Percentiles rank a stretch among this genome's conserved stretches.
phyloP scores from a whole-genome alignment of 257 asterid genomes.

The Vinca minor region DNA sequence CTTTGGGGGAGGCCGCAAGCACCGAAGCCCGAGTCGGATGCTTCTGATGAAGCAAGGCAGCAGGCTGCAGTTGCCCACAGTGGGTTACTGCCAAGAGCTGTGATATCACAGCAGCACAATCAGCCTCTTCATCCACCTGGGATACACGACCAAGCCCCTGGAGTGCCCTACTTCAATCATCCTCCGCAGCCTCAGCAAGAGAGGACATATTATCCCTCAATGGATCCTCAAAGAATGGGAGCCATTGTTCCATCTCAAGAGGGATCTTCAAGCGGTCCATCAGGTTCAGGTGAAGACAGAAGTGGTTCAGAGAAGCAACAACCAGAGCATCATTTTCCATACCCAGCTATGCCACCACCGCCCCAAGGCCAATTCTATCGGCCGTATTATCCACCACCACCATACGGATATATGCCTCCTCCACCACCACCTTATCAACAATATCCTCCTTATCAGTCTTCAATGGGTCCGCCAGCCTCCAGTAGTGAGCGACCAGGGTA shows the following conservation, averaged over 20 bases:
- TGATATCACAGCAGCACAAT: constrained; percentile 86
- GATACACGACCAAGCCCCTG: constrained; percentile 42
- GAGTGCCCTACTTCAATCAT: constrained; percentile 75
- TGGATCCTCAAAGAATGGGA: constrained; percentile 99
- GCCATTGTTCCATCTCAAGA: constrained; percentile 68
- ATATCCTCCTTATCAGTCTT: constrained; percentile 39
- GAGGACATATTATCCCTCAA: constrained; percentile 76
- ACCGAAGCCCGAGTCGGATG: constrained; percentile 56
- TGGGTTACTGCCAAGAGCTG: constrained; percentile 81
- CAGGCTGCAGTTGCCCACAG: constrained; percentile 72
- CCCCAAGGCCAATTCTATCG: constrained; percentile 74
- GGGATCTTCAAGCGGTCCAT: constrained; percentile 49
- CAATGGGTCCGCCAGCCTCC: constrained; percentile 48
- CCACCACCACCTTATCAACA: constrained; percentile 55
- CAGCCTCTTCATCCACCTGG: constrained; percentile 62
- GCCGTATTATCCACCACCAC: constrained; percentile 54
- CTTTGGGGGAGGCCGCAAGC: constrained; percentile 95
- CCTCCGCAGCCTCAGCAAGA: constrained; percentile 78
- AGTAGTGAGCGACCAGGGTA: constrained; percentile 32
- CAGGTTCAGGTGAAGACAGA: constrained; percentile 48
- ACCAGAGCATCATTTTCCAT: constrained; percentile 40
- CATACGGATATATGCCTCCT: constrained; percentile 60
- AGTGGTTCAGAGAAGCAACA: constrained; percentile 35
- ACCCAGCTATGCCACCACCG: constrained; percentile 53
- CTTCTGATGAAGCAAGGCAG: constrained; percentile 65